These are phyloP conservation scores for Aspergillus ochraceus DNA, from an alignment of 2,329 filamentous ascomycete species.

Conservation along the genomic window DNA sequence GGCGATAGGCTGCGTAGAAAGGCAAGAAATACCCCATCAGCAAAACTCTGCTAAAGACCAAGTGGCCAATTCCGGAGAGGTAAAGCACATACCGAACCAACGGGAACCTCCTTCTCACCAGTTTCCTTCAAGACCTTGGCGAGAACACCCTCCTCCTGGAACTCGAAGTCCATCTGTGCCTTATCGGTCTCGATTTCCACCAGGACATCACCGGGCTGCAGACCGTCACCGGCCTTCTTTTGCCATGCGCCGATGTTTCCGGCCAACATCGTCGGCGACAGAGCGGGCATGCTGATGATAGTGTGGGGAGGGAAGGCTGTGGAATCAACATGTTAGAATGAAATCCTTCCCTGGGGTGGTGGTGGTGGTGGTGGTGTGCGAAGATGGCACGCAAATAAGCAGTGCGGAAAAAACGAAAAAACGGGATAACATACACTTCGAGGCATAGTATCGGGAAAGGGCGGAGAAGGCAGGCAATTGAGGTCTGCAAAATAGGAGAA, in stretches of 20 bases:
- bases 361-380: neutral
- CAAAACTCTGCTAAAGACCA: slow-evolving; percentile 2
- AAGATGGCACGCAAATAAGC: neutral
- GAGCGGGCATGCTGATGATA: slow-evolving; percentile 94
- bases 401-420: slow-evolving; percentile 8
- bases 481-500: slow-evolving; percentile 26
- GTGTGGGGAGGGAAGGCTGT: slow-evolving; percentile 92
- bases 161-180: slow-evolving; percentile 99
- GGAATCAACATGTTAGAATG: neutral
- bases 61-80: slow-evolving; percentile 16
- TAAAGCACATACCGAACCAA: slow-evolving; percentile 78
- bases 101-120: slow-evolving; percentile 89
- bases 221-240: slow-evolving; percentile 88
- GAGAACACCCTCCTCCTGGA: slow-evolving; percentile 94
- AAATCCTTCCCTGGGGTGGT: neutral
- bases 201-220: slow-evolving; percentile 89
- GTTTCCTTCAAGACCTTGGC: slow-evolving; percentile 92
- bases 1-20: slow-evolving; percentile 76
- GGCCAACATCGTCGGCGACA: slow-evolving; percentile 95
- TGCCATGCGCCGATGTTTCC: slow-evolving; percentile 98
- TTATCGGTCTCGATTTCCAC: slow-evolving; percentile 99
- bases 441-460: slow-evolving; percentile 67
- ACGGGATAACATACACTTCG: slow-evolving; percentile 57
- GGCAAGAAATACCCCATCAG: slow-evolving; percentile 23
- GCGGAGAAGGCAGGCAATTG: slow-evolving; percentile 57